These are phyloP conservation scores for Teratosphaeria destructans DNA, from an alignment of 2,329 filamentous ascomycete genomes.

Conservation along the genomic window DNA sequence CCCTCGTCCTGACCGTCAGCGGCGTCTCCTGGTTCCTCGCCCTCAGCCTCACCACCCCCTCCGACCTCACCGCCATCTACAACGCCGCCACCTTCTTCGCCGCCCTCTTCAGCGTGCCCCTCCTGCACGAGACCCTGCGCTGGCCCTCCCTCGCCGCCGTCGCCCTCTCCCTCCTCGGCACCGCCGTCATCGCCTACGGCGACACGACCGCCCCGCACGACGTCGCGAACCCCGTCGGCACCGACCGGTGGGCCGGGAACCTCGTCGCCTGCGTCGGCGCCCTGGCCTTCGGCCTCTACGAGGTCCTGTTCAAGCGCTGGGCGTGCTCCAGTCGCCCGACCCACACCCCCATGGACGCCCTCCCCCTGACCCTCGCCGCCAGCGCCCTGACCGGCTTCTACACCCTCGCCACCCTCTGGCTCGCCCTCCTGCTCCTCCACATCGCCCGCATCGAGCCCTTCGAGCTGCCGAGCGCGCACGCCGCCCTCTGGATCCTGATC, in stretches of 20 bases:
- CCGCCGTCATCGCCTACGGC: constrained; percentile 25
- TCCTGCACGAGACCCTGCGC: constrained; percentile 21
- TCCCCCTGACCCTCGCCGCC: constrained; percentile 22
- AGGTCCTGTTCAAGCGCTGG: constrained; percentile 27
- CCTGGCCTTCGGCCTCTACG: constrained; percentile 25
- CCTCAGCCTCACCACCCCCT: constrained; percentile 22
- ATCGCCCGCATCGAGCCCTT: constrained; percentile 21
- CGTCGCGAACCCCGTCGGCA: constrained; percentile 13
- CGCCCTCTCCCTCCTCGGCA: constrained; percentile 22
- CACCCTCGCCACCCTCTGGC: constrained; percentile 21
- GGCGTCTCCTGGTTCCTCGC: constrained; percentile 23
- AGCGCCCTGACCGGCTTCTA: constrained; percentile 23
- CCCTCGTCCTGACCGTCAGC: constrained; percentile 20
- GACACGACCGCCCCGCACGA: constrained; percentile 19
- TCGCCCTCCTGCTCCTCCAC: constrained; percentile 20
- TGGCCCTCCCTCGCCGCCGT: constrained; percentile 19
- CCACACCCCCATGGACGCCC: constrained; percentile 11
- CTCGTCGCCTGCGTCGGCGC: constrained; percentile 21
- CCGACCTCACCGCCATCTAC: constrained; percentile 26
- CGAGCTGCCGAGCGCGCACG: constrained; percentile 15
- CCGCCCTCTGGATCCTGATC: constrained; percentile 19
- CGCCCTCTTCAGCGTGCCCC: constrained; percentile 21
- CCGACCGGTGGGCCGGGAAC: constrained; percentile 20
- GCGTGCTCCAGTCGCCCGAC: constrained; percentile 19
- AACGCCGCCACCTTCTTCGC: constrained; percentile 27